Evolutionary conservation across 179 eudicot species (phyloP).

Genomic region (Patellifolia procumbens): DNA sequence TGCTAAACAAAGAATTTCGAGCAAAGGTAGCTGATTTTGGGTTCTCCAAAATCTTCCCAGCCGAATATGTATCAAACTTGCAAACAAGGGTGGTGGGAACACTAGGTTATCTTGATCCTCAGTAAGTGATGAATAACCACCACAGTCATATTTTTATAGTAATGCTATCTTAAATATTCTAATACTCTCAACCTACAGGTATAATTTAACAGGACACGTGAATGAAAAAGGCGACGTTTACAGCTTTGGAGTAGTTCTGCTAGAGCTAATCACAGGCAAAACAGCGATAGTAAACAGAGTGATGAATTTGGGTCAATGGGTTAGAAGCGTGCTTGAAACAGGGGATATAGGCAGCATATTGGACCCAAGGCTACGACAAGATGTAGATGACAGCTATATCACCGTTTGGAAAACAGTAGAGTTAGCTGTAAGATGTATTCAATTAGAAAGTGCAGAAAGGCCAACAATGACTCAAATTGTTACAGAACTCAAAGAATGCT

Average conservation of each 20-base stretch:
- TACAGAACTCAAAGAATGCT: slow-evolving; percentile 33
- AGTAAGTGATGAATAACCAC: slow-evolving; percentile 33
- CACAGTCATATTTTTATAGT: neutral
- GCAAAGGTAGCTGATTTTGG: slow-evolving; percentile 70
- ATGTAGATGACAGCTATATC: slow-evolving; percentile 6
- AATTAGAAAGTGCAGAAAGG: slow-evolving; percentile 14
- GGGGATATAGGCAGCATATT: slow-evolving; percentile 35
- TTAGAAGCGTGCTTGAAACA: slow-evolving; percentile 24
- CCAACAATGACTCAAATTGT: slow-evolving; percentile 34
- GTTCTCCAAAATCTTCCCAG: slow-evolving; percentile 45
- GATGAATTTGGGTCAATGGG: slow-evolving; percentile 28
- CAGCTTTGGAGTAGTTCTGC: slow-evolving; percentile 39
- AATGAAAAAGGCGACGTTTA: slow-evolving; percentile 41
- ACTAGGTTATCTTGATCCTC: slow-evolving; percentile 55
- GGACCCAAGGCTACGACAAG: slow-evolving; percentile 27
- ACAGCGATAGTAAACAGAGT: slow-evolving; percentile 25
- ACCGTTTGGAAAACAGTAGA: slow-evolving; percentile 33
- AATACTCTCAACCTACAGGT: slow-evolving; percentile 23
- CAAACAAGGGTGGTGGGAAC: slow-evolving; percentile 50
- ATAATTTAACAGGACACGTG: slow-evolving; percentile 29
- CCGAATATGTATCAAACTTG: slow-evolving; percentile 29
- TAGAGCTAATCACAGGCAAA: slow-evolving; percentile 42
- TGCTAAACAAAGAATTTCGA: slow-evolving; percentile 40
- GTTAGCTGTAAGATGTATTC: slow-evolving; percentile 35
- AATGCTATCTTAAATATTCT: neutral